phyloP scores from a whole-genome alignment of 208 protist genomes.

The Herpetomonas muscarum region DNA sequence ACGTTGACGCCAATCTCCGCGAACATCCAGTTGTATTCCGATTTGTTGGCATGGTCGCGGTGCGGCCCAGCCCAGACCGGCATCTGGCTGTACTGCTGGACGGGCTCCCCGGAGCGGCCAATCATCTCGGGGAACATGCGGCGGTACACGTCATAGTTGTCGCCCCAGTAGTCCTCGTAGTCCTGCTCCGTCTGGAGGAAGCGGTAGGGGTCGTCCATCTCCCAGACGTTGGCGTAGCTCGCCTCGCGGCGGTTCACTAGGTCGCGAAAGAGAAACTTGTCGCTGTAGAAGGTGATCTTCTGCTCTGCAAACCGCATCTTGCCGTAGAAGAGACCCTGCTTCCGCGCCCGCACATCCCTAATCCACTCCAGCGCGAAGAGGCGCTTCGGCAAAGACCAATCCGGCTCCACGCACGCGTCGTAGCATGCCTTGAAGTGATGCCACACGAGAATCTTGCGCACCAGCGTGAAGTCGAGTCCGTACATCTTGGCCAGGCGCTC shows the following conservation, averaged over 20 bases:
- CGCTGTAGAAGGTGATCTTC: conserved; percentile 93
- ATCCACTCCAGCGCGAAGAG: conserved; percentile 93
- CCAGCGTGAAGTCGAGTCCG: conserved; percentile 89
- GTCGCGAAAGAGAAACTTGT: conserved; percentile 92
- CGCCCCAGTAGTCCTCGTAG: conserved; percentile 93
- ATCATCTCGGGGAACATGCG: conserved; percentile 94
- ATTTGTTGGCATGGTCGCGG: conserved; percentile 89
- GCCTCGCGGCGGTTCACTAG: conserved; percentile 90
- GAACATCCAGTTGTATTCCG: conserved; percentile 94
- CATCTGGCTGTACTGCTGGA: conserved; percentile 93
- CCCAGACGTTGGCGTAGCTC: conserved; percentile 93
- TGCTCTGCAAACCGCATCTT: conserved; percentile 92
- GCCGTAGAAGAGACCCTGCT: conserved; percentile 90
- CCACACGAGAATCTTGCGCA: conserved; percentile 91
- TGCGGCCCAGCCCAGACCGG: conserved; percentile 89
- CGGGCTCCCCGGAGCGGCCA: conserved; percentile 83
- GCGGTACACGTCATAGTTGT: conserved; percentile 94
- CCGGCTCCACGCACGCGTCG: conserved; percentile 91
- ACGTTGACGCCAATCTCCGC: conserved; percentile 93
- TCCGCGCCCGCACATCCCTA: conserved; percentile 82
- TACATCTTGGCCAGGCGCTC: conserved; percentile 93
- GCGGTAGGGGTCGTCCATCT: conserved; percentile 94
- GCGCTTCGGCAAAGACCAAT: conserved; percentile 91
- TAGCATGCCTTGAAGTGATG: conserved; percentile 94
- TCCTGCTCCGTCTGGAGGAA: conserved; percentile 93